Evolutionary conservation across 768 basidiomycete species (phyloP).

Genomic region (Udeniomyces megalosporus): DNA sequence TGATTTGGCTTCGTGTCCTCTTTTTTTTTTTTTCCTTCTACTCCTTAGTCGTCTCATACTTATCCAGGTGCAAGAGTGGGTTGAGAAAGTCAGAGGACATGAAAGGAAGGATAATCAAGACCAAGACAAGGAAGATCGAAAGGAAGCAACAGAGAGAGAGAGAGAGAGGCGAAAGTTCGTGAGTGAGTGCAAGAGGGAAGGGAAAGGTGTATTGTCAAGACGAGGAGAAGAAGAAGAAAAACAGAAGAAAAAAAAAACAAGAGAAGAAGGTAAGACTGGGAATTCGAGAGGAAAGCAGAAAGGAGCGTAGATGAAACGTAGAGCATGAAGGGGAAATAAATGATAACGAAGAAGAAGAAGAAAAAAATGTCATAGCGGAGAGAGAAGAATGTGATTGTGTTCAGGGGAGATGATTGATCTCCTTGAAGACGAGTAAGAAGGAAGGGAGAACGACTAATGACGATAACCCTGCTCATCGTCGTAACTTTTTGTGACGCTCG

Average conservation of each 20-base stretch:
- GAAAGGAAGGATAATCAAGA: too few species aligned
- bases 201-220: background rate
- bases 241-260: background rate
- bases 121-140: too few species aligned
- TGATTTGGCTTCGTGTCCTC: too few species aligned
- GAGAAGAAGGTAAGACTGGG: background rate
- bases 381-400: too few species aligned
- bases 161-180: background rate
- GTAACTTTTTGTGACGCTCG: conserved; percentile 50
- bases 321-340: background rate
- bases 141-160: too few species aligned
- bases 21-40: too few species aligned
- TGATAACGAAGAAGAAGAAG: too few species aligned
- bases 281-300: too few species aligned
- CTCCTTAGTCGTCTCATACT: too few species aligned
- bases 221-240: background rate
- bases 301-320: background rate
- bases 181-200: background rate
- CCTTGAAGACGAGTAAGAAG: background rate
- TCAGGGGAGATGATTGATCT: too few species aligned
- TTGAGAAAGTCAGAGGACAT: too few species aligned
- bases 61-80: too few species aligned
- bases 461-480: background rate
- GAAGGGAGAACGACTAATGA: background rate
- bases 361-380: background rate